Conservation (phyloP, 139 green algal genomes). For the Chlorella sorokiniana region DNA sequence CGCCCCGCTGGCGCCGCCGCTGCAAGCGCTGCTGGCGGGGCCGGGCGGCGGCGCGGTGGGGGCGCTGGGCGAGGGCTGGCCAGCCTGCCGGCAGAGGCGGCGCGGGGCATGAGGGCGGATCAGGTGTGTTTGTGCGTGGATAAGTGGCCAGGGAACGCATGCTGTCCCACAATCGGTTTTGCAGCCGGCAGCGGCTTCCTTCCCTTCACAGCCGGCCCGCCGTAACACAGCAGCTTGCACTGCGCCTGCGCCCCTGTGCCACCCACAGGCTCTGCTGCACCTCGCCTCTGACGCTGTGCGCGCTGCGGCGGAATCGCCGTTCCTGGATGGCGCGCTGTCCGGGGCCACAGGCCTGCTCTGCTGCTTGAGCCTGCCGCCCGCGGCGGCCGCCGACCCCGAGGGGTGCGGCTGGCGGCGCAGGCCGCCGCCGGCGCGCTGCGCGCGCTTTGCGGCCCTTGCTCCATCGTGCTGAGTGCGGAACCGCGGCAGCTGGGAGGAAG, state of each 20-base stretch:
- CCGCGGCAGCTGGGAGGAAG: conserved; percentile 28
- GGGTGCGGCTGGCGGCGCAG: conserved; percentile 45
- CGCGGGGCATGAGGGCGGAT: conserved; percentile 52
- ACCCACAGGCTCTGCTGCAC: conserved; percentile 60
- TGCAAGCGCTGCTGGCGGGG: conserved; percentile 53
- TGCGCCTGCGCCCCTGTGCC: too few relatives aligned
- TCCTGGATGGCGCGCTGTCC: conserved; percentile 68
- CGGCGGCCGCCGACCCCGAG: conserved; percentile 17
- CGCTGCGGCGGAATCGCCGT: conserved; percentile 74
- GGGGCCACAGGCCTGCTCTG: conserved; percentile 70
- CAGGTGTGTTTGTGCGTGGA: too few relatives aligned
- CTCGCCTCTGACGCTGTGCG: conserved; percentile 55
- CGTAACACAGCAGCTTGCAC: too few relatives aligned
- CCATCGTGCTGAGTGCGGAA: conserved; percentile 72
- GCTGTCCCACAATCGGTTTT: too few relatives aligned
- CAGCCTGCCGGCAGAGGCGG: conserved; percentile 48
- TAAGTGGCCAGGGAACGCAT: too few relatives aligned
- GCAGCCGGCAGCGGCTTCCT: too few relatives aligned
- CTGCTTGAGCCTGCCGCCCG: conserved; percentile 66
- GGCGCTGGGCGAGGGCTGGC: conserved; percentile 68
- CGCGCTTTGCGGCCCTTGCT: conserved; percentile 53
- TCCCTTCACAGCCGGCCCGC: too few relatives aligned
- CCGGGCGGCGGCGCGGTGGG: conserved; percentile 62
- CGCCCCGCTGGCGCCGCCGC: conserved; percentile 63
- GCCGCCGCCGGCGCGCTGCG: conserved; percentile 52